phyloP scores from a whole-genome alignment of 805 yeast species.

The Sporopachydermia quercuum region DNA sequence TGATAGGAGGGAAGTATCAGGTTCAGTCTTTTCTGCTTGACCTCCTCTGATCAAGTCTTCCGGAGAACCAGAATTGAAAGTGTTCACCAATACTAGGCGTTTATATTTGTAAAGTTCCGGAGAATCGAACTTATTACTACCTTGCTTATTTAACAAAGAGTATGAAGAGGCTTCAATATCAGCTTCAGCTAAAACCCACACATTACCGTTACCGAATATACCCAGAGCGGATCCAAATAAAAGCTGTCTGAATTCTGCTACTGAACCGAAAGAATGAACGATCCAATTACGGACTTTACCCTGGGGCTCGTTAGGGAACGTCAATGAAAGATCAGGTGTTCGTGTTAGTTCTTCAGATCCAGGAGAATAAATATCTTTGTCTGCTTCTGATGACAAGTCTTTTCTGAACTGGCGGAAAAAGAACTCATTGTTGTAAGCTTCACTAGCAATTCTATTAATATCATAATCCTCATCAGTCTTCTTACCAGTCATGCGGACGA shows the following conservation, averaged over 20 bases:
- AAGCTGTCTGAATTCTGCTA: slow-evolving; percentile 60
- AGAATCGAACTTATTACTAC: not conserved
- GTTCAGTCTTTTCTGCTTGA: not conserved
- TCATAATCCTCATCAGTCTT: not conserved
- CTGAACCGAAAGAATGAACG: slow-evolving; percentile 52
- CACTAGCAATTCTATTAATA: slow-evolving; percentile 1
- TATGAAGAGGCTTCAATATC: slow-evolving; percentile 12
- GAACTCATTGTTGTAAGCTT: not conserved
- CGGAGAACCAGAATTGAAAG: slow-evolving; percentile 86
- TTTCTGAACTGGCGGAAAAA: slow-evolving; percentile 7
- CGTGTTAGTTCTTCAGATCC: slow-evolving; percentile 11
- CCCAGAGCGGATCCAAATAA: slow-evolving; percentile 53
- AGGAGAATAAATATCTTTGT: slow-evolving; percentile 14
- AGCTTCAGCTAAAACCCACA: slow-evolving; percentile 65
- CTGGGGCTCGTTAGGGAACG: slow-evolving; percentile 8
- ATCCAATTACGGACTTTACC: slow-evolving; percentile 25
- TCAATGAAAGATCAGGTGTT: slow-evolving; percentile 6
- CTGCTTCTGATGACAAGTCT: slow-evolving; percentile 7
- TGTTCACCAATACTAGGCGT: slow-evolving; percentile 53
- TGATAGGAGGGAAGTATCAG: not conserved
- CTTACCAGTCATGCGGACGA: not conserved
- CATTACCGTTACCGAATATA: slow-evolving; percentile 78
- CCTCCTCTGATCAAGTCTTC: slow-evolving; percentile 30
- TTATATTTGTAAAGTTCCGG: slow-evolving; percentile 18
- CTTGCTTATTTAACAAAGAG: slow-evolving; percentile 5